Conservation (phyloP, 148 eudicot genomes). For the Hydrangea macrophylla region DNA sequence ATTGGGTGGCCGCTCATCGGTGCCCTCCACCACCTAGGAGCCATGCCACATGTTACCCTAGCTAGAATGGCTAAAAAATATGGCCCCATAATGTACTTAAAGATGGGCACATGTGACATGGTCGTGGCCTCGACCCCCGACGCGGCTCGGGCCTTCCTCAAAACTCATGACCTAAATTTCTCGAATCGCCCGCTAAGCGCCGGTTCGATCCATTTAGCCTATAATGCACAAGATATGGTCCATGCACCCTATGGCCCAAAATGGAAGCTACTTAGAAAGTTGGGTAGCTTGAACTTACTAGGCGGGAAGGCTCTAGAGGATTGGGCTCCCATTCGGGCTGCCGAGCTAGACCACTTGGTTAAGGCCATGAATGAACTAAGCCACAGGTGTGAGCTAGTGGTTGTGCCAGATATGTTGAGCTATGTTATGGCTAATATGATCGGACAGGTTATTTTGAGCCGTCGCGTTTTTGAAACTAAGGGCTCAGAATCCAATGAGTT, state of each 20-base stretch:
- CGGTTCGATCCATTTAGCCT: conserved; percentile 16
- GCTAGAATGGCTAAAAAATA: conserved; percentile 22
- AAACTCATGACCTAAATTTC: conserved; percentile 18
- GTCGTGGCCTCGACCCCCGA: conserved; percentile 21
- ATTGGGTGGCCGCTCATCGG: conserved; percentile 26
- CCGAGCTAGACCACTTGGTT: not conserved
- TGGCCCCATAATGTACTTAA: conserved; percentile 25
- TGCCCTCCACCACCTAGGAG: conserved; percentile 14
- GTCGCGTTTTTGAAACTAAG: not conserved
- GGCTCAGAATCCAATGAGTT: not conserved
- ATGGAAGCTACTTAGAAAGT: conserved; percentile 19
- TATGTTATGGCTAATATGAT: not conserved
- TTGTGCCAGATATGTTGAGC: not conserved
- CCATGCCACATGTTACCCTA: conserved; percentile 21
- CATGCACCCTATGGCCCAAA: conserved; percentile 20
- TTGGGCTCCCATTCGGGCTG: conserved; percentile 13
- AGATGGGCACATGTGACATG: conserved; percentile 18
- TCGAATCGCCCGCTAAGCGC: conserved; percentile 15
- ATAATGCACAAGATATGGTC: conserved; percentile 19
- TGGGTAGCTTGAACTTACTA: conserved; percentile 15
- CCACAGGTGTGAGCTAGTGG: not conserved
- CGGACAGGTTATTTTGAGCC: not conserved
- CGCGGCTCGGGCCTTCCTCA: conserved; percentile 17
- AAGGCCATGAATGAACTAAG: not conserved
- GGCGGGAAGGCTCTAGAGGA: conserved; percentile 18